These are phyloP conservation scores for Malassezia globosa DNA, from an alignment of 1,284 basidiomycete species.

Conservation along the genomic window DNA sequence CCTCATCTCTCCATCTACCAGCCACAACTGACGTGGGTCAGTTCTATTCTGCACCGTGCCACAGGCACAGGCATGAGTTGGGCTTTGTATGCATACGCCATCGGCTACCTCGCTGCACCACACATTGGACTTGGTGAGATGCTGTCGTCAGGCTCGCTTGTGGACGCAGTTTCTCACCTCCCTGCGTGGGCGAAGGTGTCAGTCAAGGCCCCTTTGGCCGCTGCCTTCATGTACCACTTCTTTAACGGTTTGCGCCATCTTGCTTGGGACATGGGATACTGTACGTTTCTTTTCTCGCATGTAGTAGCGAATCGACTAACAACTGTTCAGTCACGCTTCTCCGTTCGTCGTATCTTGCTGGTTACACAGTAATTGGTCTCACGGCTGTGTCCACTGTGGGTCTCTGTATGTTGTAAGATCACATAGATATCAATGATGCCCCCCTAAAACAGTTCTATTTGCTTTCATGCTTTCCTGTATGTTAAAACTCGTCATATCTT, in stretches of 20 bases:
- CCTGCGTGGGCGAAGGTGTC: constrained; percentile 47
- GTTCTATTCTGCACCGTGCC: constrained; percentile 71
- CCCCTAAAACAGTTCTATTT: neutral
- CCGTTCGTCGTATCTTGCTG: constrained; percentile 33
- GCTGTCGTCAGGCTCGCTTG: constrained; percentile 65
- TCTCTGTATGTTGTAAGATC: constrained; percentile 26
- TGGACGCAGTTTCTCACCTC: constrained; percentile 58
- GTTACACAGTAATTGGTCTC: constrained; percentile 35
- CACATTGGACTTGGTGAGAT: constrained; percentile 51
- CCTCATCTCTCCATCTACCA: constrained; percentile 96
- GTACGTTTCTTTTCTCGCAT: constrained; percentile 52
- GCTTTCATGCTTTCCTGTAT: constrained; percentile 21
- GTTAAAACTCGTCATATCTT: constrained; percentile 14
- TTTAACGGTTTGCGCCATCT: constrained; percentile 86
- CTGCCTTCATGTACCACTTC: constrained; percentile 58
- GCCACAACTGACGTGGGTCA: constrained; percentile 76
- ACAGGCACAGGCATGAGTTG: constrained; percentile 63
- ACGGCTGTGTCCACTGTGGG: constrained; percentile 27
- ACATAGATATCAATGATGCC: neutral
- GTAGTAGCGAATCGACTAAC: too few relatives aligned
- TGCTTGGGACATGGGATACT: constrained; percentile 76
- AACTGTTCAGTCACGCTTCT: constrained; percentile 9
- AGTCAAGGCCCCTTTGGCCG: constrained; percentile 30
- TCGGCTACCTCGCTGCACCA: constrained; percentile 75
- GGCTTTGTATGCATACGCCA: constrained; percentile 69